Base-by-base conservation (phyloP, 192 early-diverging fungal genomes). In the Coemansia sp. region DNA sequence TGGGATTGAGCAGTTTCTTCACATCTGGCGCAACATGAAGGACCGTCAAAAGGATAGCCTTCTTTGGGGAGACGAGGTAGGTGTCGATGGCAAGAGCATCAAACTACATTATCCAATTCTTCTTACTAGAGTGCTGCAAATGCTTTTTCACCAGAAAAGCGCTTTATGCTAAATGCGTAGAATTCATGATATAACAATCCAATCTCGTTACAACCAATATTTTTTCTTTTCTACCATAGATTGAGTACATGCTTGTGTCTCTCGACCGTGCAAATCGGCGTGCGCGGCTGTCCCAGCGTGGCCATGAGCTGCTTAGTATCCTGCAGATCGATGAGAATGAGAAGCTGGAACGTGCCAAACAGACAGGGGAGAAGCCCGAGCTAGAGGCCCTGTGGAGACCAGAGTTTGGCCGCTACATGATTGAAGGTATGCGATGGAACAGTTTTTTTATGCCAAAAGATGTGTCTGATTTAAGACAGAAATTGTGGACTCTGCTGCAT, bases 51-150 rank as follows among this genome's bases (percentile, higher is more conserved):
- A 88, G 62, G 91, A 95, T 78, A 84, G 84, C 57, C 85, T 97
- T 11, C 82, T 94, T 18, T 99, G 96, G 95, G 97, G 97, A 61
- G 97, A 99, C 69, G 97, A 99, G 88, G 94, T 95, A 84, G 76
- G 58, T 47, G 8, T 32, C 39, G 26, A 19, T 10, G 19, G 26
- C 32, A 32, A 32, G 32, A 0, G 32, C 32, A 32, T 32, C 32
- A 32, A 32, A 32, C 1, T 32, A 32, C 32, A 4, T 32, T 32
- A 4, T 32, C 32, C 4, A 4, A 32, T 32, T 32, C 32, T 2
- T 32, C 32, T 32, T 32, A 32, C 32, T 32, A 0, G 32, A 32
- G n/a, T n/a, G n/a, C n/a, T n/a, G n/a, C n/a, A n/a, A n/a, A n/a
- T n/a, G n/a, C n/a, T n/a, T n/a, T n/a, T n/a, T n/a, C n/a, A n/a